phyloP scores from a whole-genome alignment of 1,284 basidiomycete genomes.

The Melampsora americana region DNA sequence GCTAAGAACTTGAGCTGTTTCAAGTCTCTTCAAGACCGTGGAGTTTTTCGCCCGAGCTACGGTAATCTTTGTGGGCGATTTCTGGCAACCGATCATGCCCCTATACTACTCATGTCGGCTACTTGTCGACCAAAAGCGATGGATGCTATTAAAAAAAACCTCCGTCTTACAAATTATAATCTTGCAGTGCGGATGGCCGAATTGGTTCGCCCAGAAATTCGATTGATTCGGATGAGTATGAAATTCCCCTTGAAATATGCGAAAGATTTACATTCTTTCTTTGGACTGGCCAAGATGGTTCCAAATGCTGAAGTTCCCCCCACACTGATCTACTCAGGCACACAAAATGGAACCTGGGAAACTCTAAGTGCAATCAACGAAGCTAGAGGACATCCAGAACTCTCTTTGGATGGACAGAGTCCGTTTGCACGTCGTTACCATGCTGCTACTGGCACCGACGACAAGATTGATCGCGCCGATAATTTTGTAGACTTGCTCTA shows the following conservation, averaged over 20 bases:
- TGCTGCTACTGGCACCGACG: not conserved
- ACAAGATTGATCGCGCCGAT: too few relatives aligned
- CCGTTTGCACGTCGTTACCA: too few relatives aligned
- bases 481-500: too few relatives aligned
- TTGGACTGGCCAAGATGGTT: not conserved
- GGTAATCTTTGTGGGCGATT: not conserved
- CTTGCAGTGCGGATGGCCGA: too few relatives aligned
- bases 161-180: too few relatives aligned
- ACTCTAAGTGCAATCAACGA: not conserved
- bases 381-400: not conserved
- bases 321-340: conserved; percentile 3
- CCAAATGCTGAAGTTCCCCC: not conserved
- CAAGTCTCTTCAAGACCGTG: not conserved
- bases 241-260: not conserved
- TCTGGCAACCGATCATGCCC: not conserved
- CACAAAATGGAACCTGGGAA: not conserved
- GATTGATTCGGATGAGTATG: not conserved
- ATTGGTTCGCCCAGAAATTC: too few relatives aligned
- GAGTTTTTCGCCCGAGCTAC: too few relatives aligned
- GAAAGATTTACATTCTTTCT: not conserved
- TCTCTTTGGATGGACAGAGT: not conserved
- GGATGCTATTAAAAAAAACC: too few relatives aligned
- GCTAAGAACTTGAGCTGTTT: not conserved
- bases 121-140: too few relatives aligned
- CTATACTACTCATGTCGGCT: conserved; percentile 13